These are phyloP conservation scores for Puccinia triticina DNA, from an alignment of 1,284 basidiomycete species.

Conservation along the genomic window DNA sequence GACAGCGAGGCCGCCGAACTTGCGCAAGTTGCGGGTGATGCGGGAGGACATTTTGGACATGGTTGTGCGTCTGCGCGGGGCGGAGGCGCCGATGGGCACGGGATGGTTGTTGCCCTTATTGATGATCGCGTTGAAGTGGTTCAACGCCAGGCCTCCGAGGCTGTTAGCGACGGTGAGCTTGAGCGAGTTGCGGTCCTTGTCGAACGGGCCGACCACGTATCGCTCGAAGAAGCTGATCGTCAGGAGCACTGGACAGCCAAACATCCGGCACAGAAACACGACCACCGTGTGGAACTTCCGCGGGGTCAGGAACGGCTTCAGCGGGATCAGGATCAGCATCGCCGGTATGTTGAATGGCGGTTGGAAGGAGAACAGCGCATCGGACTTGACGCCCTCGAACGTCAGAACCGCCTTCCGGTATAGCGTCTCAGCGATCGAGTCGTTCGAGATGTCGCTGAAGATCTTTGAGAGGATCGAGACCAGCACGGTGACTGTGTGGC, in stretches of 20 bases:
- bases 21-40: slow-evolving; percentile 41
- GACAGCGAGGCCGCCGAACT: slow-evolving; percentile 40
- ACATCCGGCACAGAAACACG: slow-evolving; percentile 43
- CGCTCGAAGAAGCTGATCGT: slow-evolving; percentile 49
- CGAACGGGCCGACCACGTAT: slow-evolving; percentile 41
- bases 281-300: slow-evolving; percentile 49
- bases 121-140: slow-evolving; percentile 17
- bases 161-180: slow-evolving; percentile 46
- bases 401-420: slow-evolving; percentile 50
- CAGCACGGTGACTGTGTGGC: slow-evolving; percentile 37
- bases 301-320: slow-evolving; percentile 49
- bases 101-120: slow-evolving; percentile 23
- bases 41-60: slow-evolving; percentile 49
- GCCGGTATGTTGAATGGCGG: slow-evolving; percentile 50
- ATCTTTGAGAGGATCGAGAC: slow-evolving; percentile 51
- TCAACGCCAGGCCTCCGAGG: slow-evolving; percentile 35
- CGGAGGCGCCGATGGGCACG: too few relatives aligned
- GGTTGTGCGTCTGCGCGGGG: slow-evolving; percentile 6
- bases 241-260: slow-evolving; percentile 48
- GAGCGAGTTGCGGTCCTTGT: slow-evolving; percentile 42
- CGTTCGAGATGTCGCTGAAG: slow-evolving; percentile 51
- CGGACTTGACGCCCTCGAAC: slow-evolving; percentile 50
- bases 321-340: slow-evolving; percentile 38
- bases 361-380: slow-evolving; percentile 49
- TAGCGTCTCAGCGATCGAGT: slow-evolving; percentile 49